A percentile compares a stretch with the other conserved stretches of the same genome.
phyloP scores from a whole-genome alignment of 1,284 basidiomycete species.

The Malassezia obtusa region DNA sequence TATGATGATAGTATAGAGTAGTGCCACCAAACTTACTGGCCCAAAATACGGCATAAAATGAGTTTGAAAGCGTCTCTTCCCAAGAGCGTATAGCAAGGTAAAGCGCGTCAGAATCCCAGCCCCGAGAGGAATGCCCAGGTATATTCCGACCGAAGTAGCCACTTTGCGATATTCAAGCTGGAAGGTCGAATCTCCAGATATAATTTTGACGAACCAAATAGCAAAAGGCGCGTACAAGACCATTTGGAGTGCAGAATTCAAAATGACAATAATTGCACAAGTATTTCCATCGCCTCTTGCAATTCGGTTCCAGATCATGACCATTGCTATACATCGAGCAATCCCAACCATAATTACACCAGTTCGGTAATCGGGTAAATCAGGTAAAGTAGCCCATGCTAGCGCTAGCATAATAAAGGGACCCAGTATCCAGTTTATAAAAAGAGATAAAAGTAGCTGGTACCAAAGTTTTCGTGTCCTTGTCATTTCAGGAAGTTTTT shows the following conservation, averaged over 20 bases:
- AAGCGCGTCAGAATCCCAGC: conserved; percentile 64
- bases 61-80: conserved; percentile 53
- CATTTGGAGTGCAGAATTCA: conserved; percentile 61
- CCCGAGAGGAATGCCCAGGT: conserved; percentile 58
- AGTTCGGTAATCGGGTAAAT: conserved; percentile 49
- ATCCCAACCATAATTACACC: conserved; percentile 59
- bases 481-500: conserved; percentile 59
- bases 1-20: conserved; percentile 60
- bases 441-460: conserved; percentile 62
- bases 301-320: conserved; percentile 58
- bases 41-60: conserved; percentile 63
- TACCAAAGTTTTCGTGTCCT: conserved; percentile 57
- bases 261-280: conserved; percentile 60
- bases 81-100: conserved; percentile 52
- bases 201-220: conserved; percentile 65
- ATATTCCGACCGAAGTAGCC: conserved; percentile 51
- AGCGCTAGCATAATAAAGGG: conserved; percentile 68
- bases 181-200: conserved; percentile 51
- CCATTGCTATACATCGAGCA: conserved; percentile 51
- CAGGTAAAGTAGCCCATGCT: conserved; percentile 75
- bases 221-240: conserved; percentile 67
- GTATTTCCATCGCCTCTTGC: conserved; percentile 65
- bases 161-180: conserved; percentile 60
- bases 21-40: conserved; percentile 58
- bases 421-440: conserved; percentile 72